Evolutionary conservation across 495 filamentous ascomycete genomes (phyloP), one percentile per base, ranked within the genome.

Genomic region (Penicillium flavigenum): DNA sequence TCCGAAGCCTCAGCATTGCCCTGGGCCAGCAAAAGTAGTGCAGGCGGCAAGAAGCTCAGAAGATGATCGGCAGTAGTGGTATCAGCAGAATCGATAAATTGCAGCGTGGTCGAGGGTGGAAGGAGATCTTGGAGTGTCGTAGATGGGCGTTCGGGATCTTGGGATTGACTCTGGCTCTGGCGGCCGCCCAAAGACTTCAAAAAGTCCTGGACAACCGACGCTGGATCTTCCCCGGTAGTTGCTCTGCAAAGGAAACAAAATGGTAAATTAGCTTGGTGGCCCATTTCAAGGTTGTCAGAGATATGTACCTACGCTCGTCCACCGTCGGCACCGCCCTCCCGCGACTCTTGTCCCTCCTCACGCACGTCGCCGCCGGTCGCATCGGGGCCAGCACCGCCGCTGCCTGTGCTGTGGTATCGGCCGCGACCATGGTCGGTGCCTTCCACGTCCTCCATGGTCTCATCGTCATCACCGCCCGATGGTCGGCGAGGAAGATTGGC

Each of bases 261-360:
- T 5, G 29, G 29, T 5, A 48, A 59, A 47, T 55, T 24, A 61
- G 29, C 20, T n/a, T 51, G 17, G 20, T 56, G 20, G 36, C 38
- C 50, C 44, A 38, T 16, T 46, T 47, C 47, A 34, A 57, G 36
- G n/a, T n/a, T 41, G 42, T 61, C 61, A 67, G 74, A 75, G 76
- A 75, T 77, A 71, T 78, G 78, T 75, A 98, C 94, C 94, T 98
- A 98, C 94, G 93, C 92, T 96, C 92, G 83, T 75, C 89, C 95
- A 60, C 95, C 94, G 74, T 97, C 93, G 55, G 90, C 92, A 66
- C 95, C 95, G 51, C 92, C 94, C 66, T 96, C 91, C 72, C 94
- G 79, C 27, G 91, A 83, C 58, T 85, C 85, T 72, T 89, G 85
- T 55, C 95, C 95, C 67, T 98, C 94, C 65, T 94, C 87, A 66